Conservation (phyloP, 441 rosid genomes). For the Adansonia gregorii region DNA sequence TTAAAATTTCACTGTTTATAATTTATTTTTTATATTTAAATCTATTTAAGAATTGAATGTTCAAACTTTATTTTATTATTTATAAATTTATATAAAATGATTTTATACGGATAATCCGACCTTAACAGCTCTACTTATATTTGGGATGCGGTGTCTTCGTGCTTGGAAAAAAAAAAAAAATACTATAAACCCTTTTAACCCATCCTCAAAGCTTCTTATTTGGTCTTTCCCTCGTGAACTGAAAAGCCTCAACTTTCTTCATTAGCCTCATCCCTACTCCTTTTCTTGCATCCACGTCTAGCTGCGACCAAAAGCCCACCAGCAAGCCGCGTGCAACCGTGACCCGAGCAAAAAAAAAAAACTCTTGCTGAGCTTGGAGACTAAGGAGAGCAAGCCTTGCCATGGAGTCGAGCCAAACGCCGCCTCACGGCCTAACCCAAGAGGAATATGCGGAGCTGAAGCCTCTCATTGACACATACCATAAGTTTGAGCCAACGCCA, state of each 20-base stretch:
- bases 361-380: background rate
- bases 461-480: constrained; percentile 58
- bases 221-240: background rate
- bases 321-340: background rate
- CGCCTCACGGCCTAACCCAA: constrained; percentile 53
- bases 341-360: background rate
- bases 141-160: no score
- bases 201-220: background rate
- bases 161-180: background rate
- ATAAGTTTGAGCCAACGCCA: constrained; percentile 50
- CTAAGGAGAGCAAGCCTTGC: background rate
- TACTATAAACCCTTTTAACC: background rate
- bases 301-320: background rate
- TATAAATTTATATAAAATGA: no score
- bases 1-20: no score
- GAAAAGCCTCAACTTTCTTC: background rate
- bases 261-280: background rate
- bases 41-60: no score
- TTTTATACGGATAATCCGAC: no score
- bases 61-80: no score
- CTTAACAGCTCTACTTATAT: no score
- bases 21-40: no score
- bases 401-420: constrained; percentile 10
- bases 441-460: constrained; percentile 57
- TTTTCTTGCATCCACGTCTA: background rate